Base-by-base conservation (phyloP, 2,329 filamentous ascomycete species). In the Penicillium palitans region DNA sequence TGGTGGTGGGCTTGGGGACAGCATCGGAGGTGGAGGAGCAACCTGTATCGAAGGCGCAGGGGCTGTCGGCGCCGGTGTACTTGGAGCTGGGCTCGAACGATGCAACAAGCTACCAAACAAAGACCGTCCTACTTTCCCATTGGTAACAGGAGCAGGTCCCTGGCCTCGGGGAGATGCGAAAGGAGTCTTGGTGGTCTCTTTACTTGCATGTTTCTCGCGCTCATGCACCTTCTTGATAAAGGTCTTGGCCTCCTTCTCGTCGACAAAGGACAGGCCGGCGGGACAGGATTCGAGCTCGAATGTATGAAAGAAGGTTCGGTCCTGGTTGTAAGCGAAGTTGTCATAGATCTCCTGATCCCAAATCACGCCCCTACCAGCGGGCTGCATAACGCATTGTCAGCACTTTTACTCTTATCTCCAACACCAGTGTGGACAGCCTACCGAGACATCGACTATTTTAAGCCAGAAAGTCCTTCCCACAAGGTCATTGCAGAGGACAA, bases 311-410 rank as follows among this genome's bases (percentile, higher is more conserved):
- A 97, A 99, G 60, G 91, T 93, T 61, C 95, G 88, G 74, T 99
- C 95, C 72, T 97, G 93, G 78, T 97, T 96, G 81, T 98, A 99
- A 63, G 83, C 82, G 83, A 96, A 98, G 51, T 87, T 87, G 68
- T 99, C 93, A 79, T 96, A 99, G 69, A 99, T 91, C 78, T 99
- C 95, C 79, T 98, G 93, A 71, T 96, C 93, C 91, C 91, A 97
- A 70, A 97, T 89, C 51, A 97, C 92, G 58, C 93, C 93, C 72
- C 89, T 86, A 72, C 87, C 88, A 51, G 88, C 81, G 57, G 91
- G 84, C 88, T 93, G 53, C 49, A 58, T 59, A 52, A 37, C 33
- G 39, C 42, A 37, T 50, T 44, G 64, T 61, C 31, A 63, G 57
- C 45, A 53, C 31, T 24, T 39, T 21, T 6, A 21, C 33, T 24